Evolutionary conservation across 1,139 yeast species (phyloP), one percentile per base, ranked within the genome.

Genomic region (Kodamaea ohmeri): DNA sequence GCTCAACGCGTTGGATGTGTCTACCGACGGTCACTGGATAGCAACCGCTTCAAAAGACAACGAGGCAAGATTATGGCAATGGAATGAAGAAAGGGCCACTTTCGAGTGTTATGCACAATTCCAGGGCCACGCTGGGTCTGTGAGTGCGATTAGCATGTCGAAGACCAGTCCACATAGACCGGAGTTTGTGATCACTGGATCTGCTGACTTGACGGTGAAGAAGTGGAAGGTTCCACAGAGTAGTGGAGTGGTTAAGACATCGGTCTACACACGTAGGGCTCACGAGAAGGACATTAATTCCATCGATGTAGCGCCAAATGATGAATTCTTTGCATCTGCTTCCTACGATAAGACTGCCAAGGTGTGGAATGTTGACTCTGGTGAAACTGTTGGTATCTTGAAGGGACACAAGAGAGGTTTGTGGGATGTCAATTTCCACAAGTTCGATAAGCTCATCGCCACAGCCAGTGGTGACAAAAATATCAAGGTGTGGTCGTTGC

Each of bases 221-320:
- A 83, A 83, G 60, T 92, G 98, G 98, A 71, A 71, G 35, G 72
- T 87, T 21, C 94, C 89, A 12, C 66, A 65, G 40, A 53, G 40
- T 5, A 40, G 44, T 6, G 56, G 53, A 1, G 51, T 60, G 3
- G 64, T 78, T 8, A 72, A 65, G 41, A 66, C 74, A 1, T 82
- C 96, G 3, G 83, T 80, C 33, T 92, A 83, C 60, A 92, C 98
- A 0, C 78, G 97, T 67, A 79, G 92, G 54, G 98, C 97, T 0
- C 99, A 92, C 60, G 98, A 92, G 39, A 92, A 92, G 59, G 97
- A 92, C 60, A 90, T 92, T 43, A 94, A 92, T 55, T 78, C 94
- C 3, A 65, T 94, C 37, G 96, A 88, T 47, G 71, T 92, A 2
- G 75, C 97, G 5, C 96, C 97, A 9, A 89, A 90, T 53, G 95